These are phyloP conservation scores for Phyllosticta citriasiana DNA, from an alignment of 2,329 filamentous ascomycete species.

Conservation along the genomic window DNA sequence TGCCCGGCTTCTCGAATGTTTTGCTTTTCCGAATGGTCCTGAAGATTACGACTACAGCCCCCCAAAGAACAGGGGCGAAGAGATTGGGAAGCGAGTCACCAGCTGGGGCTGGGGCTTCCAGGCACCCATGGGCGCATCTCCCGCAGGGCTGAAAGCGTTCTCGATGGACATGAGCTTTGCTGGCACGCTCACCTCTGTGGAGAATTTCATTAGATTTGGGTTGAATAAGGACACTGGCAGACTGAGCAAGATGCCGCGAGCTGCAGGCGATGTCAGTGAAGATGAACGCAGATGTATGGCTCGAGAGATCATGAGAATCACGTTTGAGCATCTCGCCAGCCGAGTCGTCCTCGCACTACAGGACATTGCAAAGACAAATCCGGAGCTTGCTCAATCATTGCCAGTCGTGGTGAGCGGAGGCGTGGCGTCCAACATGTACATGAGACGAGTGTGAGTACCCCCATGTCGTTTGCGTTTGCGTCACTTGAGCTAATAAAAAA, in stretches of 20 bases:
- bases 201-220: conserved; percentile 42
- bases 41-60: conserved; percentile 44
- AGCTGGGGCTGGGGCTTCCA: conserved; percentile 58
- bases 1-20: conserved; percentile 66
- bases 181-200: conserved; percentile 56
- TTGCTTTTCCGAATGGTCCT: conserved; percentile 54
- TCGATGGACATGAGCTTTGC: conserved; percentile 47
- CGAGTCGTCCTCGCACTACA: conserved; percentile 63
- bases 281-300: conserved; percentile 61
- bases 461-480: background rate
- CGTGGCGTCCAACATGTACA: conserved; percentile 75
- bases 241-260: conserved; percentile 21
- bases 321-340: conserved; percentile 78
- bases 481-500: conserved; percentile 15
- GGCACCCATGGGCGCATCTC: conserved; percentile 51
- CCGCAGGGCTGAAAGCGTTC: conserved; percentile 23
- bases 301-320: conserved; percentile 62
- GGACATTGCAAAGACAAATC: conserved; percentile 12
- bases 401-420: conserved; percentile 77
- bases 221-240: conserved; percentile 21
- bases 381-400: conserved; percentile 30
- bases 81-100: conserved; percentile 36
- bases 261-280: conserved; percentile 34
- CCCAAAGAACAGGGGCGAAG: conserved; percentile 49
- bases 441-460: conserved; percentile 50